These are phyloP conservation scores for Elsinoe arachidis DNA, from an alignment of 2,329 filamentous ascomycete genomes.

Conservation along the genomic window DNA sequence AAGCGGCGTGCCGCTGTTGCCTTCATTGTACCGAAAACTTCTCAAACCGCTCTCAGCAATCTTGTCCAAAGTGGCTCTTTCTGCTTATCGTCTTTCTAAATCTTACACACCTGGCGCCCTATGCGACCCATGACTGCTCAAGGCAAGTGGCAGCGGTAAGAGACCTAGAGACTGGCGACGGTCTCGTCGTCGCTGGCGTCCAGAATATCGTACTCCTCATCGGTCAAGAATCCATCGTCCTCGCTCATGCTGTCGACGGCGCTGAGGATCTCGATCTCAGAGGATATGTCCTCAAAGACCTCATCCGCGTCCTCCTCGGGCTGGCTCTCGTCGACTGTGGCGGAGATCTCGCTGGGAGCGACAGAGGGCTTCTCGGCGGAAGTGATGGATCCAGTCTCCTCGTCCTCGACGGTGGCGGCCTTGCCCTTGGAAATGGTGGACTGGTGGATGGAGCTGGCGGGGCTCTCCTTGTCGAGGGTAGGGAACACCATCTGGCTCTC, in stretches of 20 bases:
- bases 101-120: background rate
- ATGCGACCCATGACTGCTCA: too few relatives aligned
- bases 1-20: background rate
- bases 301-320: slow-evolving; percentile 28
- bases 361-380: slow-evolving; percentile 20
- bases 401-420: slow-evolving; percentile 48
- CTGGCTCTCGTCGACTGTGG: slow-evolving; percentile 13
- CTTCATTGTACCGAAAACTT: background rate
- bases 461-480: slow-evolving; percentile 89
- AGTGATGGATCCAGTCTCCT: slow-evolving; percentile 46
- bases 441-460: slow-evolving; percentile 68
- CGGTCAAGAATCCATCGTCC: slow-evolving; percentile 77
- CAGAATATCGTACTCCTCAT: slow-evolving; percentile 96
- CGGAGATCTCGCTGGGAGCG: slow-evolving; percentile 2
- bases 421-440: slow-evolving; percentile 42
- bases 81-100: background rate
- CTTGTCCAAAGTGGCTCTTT: background rate
- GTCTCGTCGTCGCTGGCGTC: slow-evolving; percentile 86
- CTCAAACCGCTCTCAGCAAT: background rate
- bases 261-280: slow-evolving; percentile 39
- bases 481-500: slow-evolving; percentile 88
- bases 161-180: slow-evolving; percentile 20
- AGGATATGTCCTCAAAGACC: slow-evolving; percentile 43
- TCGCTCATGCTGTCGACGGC: slow-evolving; percentile 53
- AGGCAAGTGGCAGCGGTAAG: too few relatives aligned